phyloP scores from a whole-genome alignment of 2,329 filamentous ascomycete species.

The Cladobotryum mycophilum region DNA sequence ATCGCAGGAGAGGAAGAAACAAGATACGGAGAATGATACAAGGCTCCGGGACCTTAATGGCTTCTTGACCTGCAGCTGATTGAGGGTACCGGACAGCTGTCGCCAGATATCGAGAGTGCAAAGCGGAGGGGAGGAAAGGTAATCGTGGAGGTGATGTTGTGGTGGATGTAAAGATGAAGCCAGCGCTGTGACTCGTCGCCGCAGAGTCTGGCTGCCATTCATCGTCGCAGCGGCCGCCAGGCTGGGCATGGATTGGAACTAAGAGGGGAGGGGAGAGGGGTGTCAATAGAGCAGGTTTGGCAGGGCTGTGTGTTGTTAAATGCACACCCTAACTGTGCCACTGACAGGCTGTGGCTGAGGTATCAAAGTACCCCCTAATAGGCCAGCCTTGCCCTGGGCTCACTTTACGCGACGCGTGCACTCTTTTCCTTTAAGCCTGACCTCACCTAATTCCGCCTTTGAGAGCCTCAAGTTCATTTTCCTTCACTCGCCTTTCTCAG shows the following conservation, averaged over 20 bases:
- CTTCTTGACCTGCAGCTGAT: conserved; percentile 2
- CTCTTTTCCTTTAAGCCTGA: neutral
- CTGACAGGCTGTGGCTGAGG: neutral
- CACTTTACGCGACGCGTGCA: conserved; percentile 35
- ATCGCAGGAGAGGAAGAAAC: neutral
- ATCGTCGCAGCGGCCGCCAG: too few species aligned
- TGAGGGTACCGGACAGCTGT: neutral
- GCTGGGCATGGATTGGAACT: neutral
- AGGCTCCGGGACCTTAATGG: neutral
- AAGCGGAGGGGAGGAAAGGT: conserved; percentile 1
- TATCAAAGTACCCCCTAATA: neutral
- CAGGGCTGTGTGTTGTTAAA: too few species aligned
- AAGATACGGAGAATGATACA: conserved; percentile 3
- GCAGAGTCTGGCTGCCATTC: too few species aligned
- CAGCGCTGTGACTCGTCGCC: neutral
- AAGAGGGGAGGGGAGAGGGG: neutral
- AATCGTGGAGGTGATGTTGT: neutral
- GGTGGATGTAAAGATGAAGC: neutral
- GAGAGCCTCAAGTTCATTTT: neutral
- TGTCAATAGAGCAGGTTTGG: neutral
- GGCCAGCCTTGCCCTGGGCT: conserved; percentile 8
- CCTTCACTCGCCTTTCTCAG: too few species aligned
- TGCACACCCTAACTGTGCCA: too few species aligned
- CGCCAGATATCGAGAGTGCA: neutral
- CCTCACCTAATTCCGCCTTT: too few species aligned